Conservation (phyloP, 148 eudicot genomes). For the Bassia scoparia region DNA sequence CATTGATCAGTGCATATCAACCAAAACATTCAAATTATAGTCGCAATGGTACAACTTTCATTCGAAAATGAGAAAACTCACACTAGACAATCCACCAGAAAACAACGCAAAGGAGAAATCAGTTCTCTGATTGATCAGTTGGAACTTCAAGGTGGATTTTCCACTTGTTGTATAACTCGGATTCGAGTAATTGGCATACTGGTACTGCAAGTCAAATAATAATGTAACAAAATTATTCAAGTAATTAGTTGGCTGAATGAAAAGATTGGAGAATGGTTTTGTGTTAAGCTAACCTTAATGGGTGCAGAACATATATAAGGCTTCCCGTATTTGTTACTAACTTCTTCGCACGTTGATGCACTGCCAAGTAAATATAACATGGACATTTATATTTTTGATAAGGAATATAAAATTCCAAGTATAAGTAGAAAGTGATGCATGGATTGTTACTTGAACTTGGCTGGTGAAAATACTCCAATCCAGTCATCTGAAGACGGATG, state of each 20-base stretch:
- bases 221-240: neutral
- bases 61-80: neutral
- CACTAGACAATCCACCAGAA: constrained; percentile 45
- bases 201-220: constrained; percentile 50
- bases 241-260: neutral
- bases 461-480: constrained; percentile 88
- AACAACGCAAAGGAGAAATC: constrained; percentile 80
- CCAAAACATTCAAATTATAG: too few species aligned
- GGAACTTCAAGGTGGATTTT: constrained; percentile 43
- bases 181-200: constrained; percentile 51
- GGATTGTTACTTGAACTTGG: constrained; percentile 47
- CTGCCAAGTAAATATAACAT: neutral
- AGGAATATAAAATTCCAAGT: too few species aligned
- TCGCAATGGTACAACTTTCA: neutral
- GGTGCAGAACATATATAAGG: constrained; percentile 9
- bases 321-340: neutral
- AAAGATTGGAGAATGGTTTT: neutral
- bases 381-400: neutral
- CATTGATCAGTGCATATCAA: neutral
- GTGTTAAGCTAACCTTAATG: neutral
- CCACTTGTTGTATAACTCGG: constrained; percentile 43
- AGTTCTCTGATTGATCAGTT: constrained; percentile 74
- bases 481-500: constrained; percentile 60
- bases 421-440: neutral
- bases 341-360: constrained; percentile 7